A percentile compares a stretch with the other conserved stretches of the same genome.
Conservation (phyloP, 345 rosid genomes). For the Syzygium aromaticum region DNA sequence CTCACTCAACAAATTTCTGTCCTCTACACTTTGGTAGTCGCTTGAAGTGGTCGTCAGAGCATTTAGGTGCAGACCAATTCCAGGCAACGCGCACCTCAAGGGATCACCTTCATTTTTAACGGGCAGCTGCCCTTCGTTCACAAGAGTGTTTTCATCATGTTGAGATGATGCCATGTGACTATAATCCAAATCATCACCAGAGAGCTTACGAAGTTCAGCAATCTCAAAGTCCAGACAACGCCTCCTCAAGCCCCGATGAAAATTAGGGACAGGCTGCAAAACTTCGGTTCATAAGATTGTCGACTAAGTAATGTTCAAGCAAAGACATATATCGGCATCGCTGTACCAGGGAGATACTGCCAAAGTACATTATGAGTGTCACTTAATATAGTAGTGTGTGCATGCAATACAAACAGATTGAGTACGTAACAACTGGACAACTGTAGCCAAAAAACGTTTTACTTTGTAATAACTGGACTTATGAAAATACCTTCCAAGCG, state of each 20-base stretch:
- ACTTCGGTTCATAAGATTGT: constrained; percentile 1
- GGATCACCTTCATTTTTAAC: constrained; percentile 31
- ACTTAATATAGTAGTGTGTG: neutral
- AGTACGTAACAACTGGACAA: neutral
- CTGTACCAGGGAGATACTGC: neutral
- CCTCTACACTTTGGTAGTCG: constrained; percentile 28
- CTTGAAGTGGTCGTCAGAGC: constrained; percentile 47
- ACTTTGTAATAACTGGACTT: neutral
- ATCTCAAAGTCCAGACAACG: constrained; percentile 87
- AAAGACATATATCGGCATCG: neutral
- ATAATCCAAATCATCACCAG: constrained; percentile 15
- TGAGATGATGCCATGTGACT: constrained; percentile 12
- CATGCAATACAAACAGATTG: neutral
- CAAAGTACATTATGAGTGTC: neutral
- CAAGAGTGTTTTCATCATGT: constrained; percentile 11
- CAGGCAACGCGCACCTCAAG: constrained; percentile 43
- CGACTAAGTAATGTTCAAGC: neutral
- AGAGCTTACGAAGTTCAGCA: constrained; percentile 41
- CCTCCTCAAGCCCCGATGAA: constrained; percentile 76
- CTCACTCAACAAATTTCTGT: constrained; percentile 15
- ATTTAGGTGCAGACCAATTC: constrained; percentile 87
- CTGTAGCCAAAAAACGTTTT: neutral
- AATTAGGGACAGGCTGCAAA: constrained; percentile 40
- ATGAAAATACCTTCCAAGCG: neutral
- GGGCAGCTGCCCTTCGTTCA: constrained; percentile 23